Percentiles rank a stretch among this genome's conserved stretches.
Conservation (phyloP, 2,329 filamentous ascomycete species). For the Aspergillus proliferans region DNA sequence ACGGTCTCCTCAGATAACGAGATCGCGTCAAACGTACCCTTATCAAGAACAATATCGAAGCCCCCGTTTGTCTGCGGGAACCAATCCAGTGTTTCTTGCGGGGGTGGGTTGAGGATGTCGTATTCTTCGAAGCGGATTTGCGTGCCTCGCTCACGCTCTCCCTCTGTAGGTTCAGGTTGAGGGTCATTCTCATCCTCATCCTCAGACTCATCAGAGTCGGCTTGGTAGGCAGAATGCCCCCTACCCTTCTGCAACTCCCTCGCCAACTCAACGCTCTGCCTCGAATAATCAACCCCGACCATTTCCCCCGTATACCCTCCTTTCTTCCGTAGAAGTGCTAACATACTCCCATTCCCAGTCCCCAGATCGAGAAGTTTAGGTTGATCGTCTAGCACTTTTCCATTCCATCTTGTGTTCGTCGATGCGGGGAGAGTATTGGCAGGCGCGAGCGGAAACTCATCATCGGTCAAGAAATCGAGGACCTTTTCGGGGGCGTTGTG, state of each 20-base stretch:
- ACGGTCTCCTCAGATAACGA: constrained; percentile 51
- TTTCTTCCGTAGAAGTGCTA: constrained; percentile 69
- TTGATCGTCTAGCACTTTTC: constrained; percentile 8
- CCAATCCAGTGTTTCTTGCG: constrained; percentile 26
- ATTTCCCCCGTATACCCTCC: constrained; percentile 61
- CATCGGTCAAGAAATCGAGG: constrained; percentile 57
- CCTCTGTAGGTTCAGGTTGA: constrained; percentile 16
- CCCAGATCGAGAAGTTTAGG: constrained; percentile 72
- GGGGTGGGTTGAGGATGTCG: constrained; percentile 52
- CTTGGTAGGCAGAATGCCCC: constrained; percentile 30
- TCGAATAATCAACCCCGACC: constrained; percentile 85
- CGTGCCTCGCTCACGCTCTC: not conserved
- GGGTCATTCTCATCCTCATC: constrained; percentile 23
- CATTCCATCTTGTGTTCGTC: not conserved
- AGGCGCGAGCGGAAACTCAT: constrained; percentile 41
- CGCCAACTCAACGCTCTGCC: constrained; percentile 67
- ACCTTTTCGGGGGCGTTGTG: constrained; percentile 80
- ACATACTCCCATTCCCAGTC: constrained; percentile 85
- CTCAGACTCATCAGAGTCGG: constrained; percentile 47
- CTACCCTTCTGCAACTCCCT: constrained; percentile 49
- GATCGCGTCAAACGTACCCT: constrained; percentile 95
- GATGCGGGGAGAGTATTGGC: constrained; percentile 22
- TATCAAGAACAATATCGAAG: constrained; percentile 93
- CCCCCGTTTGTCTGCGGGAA: constrained; percentile 44
- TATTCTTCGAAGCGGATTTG: constrained; percentile 53